Evolutionary conservation across 1,139 yeast genomes (phyloP), one percentile per base, ranked within the genome.

Genomic region (Kodamaea suecica): DNA sequence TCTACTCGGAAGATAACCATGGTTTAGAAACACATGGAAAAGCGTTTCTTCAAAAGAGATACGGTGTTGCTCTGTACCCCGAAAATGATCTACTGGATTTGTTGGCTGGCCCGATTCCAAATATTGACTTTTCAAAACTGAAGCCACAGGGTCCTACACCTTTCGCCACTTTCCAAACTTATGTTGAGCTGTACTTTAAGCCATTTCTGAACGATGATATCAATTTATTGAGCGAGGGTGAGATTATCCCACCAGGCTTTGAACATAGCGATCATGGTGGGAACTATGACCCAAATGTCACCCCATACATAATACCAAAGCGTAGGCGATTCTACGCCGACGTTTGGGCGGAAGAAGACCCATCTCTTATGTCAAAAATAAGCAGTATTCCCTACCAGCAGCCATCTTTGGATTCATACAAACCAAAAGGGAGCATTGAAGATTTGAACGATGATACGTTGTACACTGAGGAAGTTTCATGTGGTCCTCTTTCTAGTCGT

Each of bases 101-200:
- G 43, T 67, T 94, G 27, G 96, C 98, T 0, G 99, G 98, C 3
- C 76, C 70, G 25, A 81, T 88, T 17, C 98, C 98, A 7, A 80
- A 84, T 55, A 76, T 73, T 37, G 98, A 92, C 57, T 88, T 85
- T 50, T 83, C 96, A 7, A 78, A 80, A 43, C 79, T 80, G 15
- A 90, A 90, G 50, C 97, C 97, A 5, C 64, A 87, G 2, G 90
- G 86, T 57, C 98, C 92, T 61, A 95, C 92, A 14, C 97, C 88
- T 52, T 88, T 85, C 57, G 73, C 87, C 12, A 90, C 98, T 0
- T 94, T 86, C 56, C 83, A 86, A 44, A 65, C 92, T 1, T 87
- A 84, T 47, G 73, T 88, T 31, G 98, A 92, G 54, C 86, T 92
- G 23, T 92, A 76, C 55, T 90, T 84, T 61, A 70, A 95, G 39